Evolutionary conservation across 495 filamentous ascomycete species (phyloP).

Genomic region (Penicillium crystallinum): DNA sequence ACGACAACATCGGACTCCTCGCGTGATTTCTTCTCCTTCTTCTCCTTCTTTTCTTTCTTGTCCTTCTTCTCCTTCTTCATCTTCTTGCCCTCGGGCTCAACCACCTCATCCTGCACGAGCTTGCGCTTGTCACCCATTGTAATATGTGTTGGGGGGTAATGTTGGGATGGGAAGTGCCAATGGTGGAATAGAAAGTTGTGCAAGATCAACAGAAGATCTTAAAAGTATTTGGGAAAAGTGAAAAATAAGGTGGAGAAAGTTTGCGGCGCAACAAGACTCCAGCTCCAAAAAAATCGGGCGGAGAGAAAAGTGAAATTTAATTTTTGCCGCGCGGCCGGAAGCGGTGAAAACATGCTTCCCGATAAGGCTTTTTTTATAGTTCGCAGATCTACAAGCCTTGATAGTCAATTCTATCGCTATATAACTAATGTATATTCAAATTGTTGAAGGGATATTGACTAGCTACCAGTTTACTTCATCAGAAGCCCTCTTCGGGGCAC

Average conservation of each 20-base stretch:
- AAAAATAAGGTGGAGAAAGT: slow-evolving; percentile 2
- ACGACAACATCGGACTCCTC: slow-evolving; percentile 12
- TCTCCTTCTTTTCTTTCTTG: slow-evolving; percentile 29
- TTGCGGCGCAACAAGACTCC: slow-evolving; percentile 1
- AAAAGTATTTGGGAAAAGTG: neutral
- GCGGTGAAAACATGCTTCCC: slow-evolving; percentile 16
- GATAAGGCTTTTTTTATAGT: slow-evolving; percentile 5
- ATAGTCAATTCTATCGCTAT: neutral
- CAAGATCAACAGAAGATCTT: neutral
- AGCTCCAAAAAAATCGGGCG: slow-evolving; percentile 28
- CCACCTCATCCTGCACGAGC: slow-evolving; percentile 28
- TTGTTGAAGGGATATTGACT: neutral
- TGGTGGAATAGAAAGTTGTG: neutral
- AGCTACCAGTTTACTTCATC: neutral
- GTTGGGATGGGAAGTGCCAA: neutral
- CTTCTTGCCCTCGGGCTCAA: slow-evolving; percentile 37
- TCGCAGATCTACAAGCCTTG: neutral
- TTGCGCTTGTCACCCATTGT: slow-evolving; percentile 46
- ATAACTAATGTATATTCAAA: neutral
- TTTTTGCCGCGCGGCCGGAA: slow-evolving; percentile 18
- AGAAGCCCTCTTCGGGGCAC: neutral
- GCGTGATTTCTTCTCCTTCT: slow-evolving; percentile 21
- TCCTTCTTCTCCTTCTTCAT: slow-evolving; percentile 32
- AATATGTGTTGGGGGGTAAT: neutral
- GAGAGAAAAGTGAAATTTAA: slow-evolving; percentile 22